Evolutionary conservation across 202 grass and related monocot species (phyloP).

Genomic region (Panicum virgatum): DNA sequence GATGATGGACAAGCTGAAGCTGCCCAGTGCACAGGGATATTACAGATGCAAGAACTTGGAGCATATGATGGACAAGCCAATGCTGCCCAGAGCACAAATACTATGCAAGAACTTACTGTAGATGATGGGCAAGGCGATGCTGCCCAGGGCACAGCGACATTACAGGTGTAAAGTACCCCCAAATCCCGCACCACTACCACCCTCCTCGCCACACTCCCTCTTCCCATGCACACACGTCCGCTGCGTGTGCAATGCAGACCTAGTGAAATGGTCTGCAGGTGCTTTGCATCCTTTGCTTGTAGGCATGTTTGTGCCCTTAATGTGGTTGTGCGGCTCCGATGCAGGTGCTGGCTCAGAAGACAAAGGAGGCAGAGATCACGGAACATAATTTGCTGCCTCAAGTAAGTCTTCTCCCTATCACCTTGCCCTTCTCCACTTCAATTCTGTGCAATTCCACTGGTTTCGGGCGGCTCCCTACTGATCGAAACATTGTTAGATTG

Average conservation of each 20-base stretch:
- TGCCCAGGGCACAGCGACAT: background rate
- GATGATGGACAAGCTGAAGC: background rate
- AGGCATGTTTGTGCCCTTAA: no score
- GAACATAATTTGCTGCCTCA: no score
- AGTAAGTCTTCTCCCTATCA: background rate
- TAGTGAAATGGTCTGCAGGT: no score
- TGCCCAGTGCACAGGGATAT: background rate
- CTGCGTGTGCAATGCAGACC: no score
- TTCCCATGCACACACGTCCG: no score
- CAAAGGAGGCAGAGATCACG: no score
- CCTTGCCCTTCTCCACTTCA: no score
- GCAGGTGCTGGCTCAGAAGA: no score
- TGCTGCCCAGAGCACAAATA: background rate
- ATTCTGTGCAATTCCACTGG: conserved; percentile 27
- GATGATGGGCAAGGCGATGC: conserved; percentile 6
- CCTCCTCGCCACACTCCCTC: no score
- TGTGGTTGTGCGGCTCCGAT: no score
- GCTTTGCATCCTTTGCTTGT: no score
- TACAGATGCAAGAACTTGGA: background rate
- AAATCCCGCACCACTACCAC: no score
- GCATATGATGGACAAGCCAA: background rate
- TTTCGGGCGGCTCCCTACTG: background rate
- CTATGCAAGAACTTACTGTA: background rate
- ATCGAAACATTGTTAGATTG: background rate
- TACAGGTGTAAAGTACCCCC: background rate